Evolutionary conservation across 2,329 filamentous ascomycete species (phyloP), one percentile per base, ranked within the genome.

Genomic region (Cephalotrichum gorgonifer): DNA sequence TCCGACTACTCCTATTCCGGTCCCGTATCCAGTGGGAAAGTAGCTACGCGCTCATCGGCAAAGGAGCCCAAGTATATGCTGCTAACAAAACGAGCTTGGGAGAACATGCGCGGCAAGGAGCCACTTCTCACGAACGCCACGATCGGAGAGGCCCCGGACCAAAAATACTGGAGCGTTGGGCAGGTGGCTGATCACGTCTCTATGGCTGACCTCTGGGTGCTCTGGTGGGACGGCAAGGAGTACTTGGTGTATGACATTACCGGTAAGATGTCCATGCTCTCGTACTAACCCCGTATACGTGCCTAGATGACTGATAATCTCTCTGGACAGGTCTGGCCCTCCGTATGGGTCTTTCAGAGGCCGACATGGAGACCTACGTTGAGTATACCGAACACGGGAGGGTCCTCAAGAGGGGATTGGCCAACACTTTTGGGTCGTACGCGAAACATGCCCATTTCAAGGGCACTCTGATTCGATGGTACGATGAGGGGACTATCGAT

Each of bases 381-480:
- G 11, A 12, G 20, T 43, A 5, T 5, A 43, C 25, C 20, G 30
- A 44, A 6, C 22, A 54, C 6, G 53, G 52, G 2, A 47, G 49
- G 22, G 3, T 51, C 14, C 11, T 14, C 3, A 41, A 23, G 17
- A 25, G 12, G 11, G 12, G 31, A 3, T 22, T 14, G 4, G n/a
- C n/a, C 2, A 41, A 28, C 1, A 46, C 49, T 22, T 46, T 44
- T 1, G 11, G 25, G 7, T 26, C 28, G 6, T 11, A 11, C 39
- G 8, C 15, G 7, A 6, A 23, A 12, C 14, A 22, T 14, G n/a
- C 20, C 15, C 20, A 11, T 6, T 11, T 6, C 7, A 42, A 26
- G 45, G 45, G 45, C 15, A 17, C 20, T n/a, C 25, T 48, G 3
- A 22, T 41, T 1, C 45, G 39, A 22, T 38, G 38, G 27, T 48